Evolutionary conservation across 495 filamentous ascomycete genomes (phyloP), one percentile per base, ranked within the genome.

Genomic region (Aspergillus kassunensis): DNA sequence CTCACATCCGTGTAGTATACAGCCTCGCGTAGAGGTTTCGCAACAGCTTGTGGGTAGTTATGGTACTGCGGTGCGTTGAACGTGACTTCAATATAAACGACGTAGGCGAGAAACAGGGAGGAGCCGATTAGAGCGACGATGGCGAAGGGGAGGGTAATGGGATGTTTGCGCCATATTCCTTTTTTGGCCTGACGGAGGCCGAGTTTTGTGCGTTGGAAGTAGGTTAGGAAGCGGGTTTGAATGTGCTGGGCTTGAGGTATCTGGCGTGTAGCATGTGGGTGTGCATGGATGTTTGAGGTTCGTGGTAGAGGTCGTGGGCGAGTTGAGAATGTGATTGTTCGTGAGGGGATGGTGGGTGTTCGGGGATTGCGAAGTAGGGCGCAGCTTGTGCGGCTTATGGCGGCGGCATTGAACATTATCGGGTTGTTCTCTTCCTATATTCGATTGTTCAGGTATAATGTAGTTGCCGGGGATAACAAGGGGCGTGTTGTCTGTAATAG

Each of bases 1-100:
- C 80, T 69, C 55, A 84, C 78, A 60, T 96, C 88, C 60, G 83
- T 88, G 69, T 88, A 96, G 69, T 89, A 97, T 13, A 97, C 73
- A 0, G 88, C 93, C 37, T 81, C 80, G n/a, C 93, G 89, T 11
- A 99, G 77, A 41, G 86, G 78, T 42, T 85, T 82, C 8, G 90
- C 87, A 24, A 97, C 85, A 10, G 85, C 79, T 29, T 84, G 79
- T 1, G 93, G 93, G 70, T 86, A 97, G 37, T 85, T 81, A 60
- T 86, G 76, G 69, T 88, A 91, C 44, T 82, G 76, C 10, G 71
- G 75, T 30, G 75, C 63, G 42, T 86, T 80, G 53, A 86, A 84
- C 49, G 68, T 82, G 27, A 82, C 67, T 73, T 91, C 89, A 48
- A 85, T 59, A 59, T 85, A 86, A 54, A 73, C 64, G 7, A 82